phyloP scores from a whole-genome alignment of 306 rosid genomes.

The Vigna angularis region DNA sequence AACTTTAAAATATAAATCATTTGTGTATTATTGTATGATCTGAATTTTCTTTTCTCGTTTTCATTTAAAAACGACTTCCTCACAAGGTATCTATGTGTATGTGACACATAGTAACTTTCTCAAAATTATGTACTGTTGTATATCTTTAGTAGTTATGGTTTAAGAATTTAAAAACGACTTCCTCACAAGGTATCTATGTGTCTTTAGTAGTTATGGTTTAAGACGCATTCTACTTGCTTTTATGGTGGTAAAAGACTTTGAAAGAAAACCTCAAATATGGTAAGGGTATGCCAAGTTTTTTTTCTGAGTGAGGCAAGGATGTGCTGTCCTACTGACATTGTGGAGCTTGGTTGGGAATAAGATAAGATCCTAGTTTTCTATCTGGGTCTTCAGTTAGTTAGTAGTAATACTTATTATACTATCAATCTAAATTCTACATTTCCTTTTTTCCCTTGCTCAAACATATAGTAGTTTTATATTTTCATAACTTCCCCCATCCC shows the following conservation, averaged over 20 bases:
- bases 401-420: neutral
- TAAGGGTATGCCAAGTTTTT: neutral
- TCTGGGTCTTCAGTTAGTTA: neutral
- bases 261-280: neutral
- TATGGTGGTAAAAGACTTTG: neutral
- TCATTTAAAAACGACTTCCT: neutral
- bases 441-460: neutral
- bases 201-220: neutral
- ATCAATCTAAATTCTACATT: neutral
- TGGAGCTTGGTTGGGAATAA: slow-evolving; percentile 16
- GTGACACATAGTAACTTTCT: neutral
- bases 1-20: neutral
- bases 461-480: slow-evolving; percentile 4
- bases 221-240: neutral
- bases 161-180: no score
- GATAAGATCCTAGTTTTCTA: slow-evolving; percentile 18
- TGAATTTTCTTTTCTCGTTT: neutral
- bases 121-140: neutral
- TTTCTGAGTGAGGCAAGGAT: neutral
- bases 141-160: neutral
- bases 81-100: neutral
- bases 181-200: no score
- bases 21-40: neutral
- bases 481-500: neutral
- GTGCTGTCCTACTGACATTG: neutral